Percentiles rank a stretch among this genome's conserved stretches.
These are phyloP conservation scores for Isatis tinctoria DNA, from an alignment of 345 rosid species.

Conservation along the genomic window DNA sequence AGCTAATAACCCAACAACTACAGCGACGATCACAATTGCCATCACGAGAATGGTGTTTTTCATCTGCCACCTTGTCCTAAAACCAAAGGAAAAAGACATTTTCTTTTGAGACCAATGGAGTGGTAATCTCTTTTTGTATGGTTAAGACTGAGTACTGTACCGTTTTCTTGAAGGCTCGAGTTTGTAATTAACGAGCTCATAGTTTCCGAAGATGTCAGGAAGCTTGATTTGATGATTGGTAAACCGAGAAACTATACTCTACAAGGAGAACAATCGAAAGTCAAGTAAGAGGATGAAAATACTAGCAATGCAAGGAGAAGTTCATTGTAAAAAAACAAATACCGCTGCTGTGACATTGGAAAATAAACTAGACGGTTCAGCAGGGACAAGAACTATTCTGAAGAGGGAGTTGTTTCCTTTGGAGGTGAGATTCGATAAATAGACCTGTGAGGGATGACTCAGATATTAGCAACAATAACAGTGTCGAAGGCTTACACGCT, in stretches of 20 bases:
- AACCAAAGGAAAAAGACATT: background rate
- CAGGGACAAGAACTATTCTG: conserved; percentile 56
- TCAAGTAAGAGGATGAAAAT: background rate
- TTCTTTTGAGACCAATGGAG: background rate
- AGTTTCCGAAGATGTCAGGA: conserved; percentile 63
- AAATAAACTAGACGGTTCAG: conserved; percentile 43
- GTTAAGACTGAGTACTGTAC: conserved; percentile 31
- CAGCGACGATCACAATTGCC: conserved; percentile 1
- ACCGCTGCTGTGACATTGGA: conserved; percentile 66
- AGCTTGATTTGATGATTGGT: conserved; percentile 59
- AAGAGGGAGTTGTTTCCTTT: conserved; percentile 57
- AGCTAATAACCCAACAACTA: conserved; percentile 35
- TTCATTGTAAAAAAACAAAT: conserved; percentile 2
- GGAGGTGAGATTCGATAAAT: conserved; percentile 46
- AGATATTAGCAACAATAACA: background rate
- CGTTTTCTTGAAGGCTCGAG: conserved; percentile 45
- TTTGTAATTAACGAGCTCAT: conserved; percentile 57
- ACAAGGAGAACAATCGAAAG: background rate
- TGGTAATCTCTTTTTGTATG: background rate
- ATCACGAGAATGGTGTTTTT: conserved; percentile 26
- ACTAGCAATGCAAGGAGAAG: background rate
- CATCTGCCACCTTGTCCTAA: conserved; percentile 63
- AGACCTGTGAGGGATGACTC: conserved; percentile 50
- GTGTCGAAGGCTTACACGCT: conserved; percentile 11
- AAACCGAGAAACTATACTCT: conserved; percentile 64